These are phyloP conservation scores for Debaryomyces castellii DNA, from an alignment of 805 yeast species.

Conservation along the genomic window DNA sequence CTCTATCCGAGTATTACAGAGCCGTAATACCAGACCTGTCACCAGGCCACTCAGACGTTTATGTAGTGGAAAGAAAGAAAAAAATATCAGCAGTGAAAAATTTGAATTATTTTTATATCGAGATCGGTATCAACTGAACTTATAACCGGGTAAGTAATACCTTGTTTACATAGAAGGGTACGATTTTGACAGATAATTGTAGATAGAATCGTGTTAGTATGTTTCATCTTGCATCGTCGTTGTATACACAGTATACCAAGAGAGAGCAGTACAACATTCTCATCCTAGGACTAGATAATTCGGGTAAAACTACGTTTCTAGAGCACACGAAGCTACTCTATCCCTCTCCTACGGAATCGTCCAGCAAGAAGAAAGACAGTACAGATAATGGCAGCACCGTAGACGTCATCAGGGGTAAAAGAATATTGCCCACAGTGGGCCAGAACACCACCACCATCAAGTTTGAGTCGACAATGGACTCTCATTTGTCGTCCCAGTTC, in stretches of 20 bases:
- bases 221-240: constrained; percentile 46
- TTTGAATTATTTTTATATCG: not conserved
- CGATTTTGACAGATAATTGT: not conserved
- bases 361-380: constrained; percentile 8
- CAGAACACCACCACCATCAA: constrained; percentile 64
- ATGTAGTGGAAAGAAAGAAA: not conserved
- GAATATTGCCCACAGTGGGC: constrained; percentile 91
- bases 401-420: constrained; percentile 40
- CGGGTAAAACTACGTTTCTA: constrained; percentile 75
- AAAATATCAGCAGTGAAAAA: not conserved
- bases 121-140: not conserved
- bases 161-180: not conserved
- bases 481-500: constrained; percentile 28
- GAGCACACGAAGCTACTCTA: constrained; percentile 41
- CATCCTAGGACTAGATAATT: constrained; percentile 89
- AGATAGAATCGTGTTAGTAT: constrained; percentile 13
- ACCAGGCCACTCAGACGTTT: too few relatives aligned
- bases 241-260: constrained; percentile 45
- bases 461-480: constrained; percentile 39
- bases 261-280: constrained; percentile 50
- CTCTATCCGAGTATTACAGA: too few relatives aligned
- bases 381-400: constrained; percentile 17
- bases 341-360: constrained; percentile 22
- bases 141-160: not conserved
- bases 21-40: not conserved